A percentile compares a stretch with the other conserved stretches of the same genome.
These are phyloP conservation scores for Malassezia obtusa DNA, from an alignment of 1,284 basidiomycete species.

Conservation along the genomic window DNA sequence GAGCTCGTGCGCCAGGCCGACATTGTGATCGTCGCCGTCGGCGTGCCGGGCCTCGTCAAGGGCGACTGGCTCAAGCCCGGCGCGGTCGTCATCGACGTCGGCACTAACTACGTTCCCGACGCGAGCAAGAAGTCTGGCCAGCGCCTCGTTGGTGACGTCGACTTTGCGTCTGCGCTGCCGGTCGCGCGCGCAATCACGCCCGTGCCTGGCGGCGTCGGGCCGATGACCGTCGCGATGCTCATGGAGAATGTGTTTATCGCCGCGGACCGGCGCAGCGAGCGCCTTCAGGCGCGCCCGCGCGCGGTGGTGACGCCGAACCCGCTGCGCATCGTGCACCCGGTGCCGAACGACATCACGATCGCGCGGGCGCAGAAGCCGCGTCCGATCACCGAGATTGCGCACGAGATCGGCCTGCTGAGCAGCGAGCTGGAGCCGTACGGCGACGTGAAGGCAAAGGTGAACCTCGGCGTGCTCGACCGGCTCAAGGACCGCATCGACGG, in stretches of 20 bases:
- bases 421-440: constrained; percentile 91
- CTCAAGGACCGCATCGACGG: constrained; percentile 77
- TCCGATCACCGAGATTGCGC: constrained; percentile 69
- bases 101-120: constrained; percentile 86
- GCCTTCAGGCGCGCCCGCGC: constrained; percentile 64
- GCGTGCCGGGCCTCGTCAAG: constrained; percentile 77
- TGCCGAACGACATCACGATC: constrained; percentile 77
- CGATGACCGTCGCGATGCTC: constrained; percentile 97
- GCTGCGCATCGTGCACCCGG: constrained; percentile 68
- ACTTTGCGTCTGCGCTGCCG: constrained; percentile 65
- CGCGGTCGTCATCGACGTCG: constrained; percentile 60
- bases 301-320: constrained; percentile 66
- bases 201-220: constrained; percentile 87
- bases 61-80: constrained; percentile 93
- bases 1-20: constrained; percentile 70
- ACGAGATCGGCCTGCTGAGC: constrained; percentile 75
- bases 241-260: constrained; percentile 88
- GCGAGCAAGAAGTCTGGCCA: constrained; percentile 83
- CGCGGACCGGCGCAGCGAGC: constrained; percentile 59
- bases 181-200: constrained; percentile 88
- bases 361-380: constrained; percentile 91
- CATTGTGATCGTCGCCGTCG: constrained; percentile 86
- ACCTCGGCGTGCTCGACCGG: constrained; percentile 75
- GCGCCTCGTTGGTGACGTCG: constrained; percentile 90
- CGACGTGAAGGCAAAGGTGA: constrained; percentile 93